A percentile compares a stretch with the other conserved stretches of the same genome.
These are phyloP conservation scores for Exophiala xenobiotica DNA, from an alignment of 2,329 filamentous ascomycete genomes.

Conservation along the genomic window DNA sequence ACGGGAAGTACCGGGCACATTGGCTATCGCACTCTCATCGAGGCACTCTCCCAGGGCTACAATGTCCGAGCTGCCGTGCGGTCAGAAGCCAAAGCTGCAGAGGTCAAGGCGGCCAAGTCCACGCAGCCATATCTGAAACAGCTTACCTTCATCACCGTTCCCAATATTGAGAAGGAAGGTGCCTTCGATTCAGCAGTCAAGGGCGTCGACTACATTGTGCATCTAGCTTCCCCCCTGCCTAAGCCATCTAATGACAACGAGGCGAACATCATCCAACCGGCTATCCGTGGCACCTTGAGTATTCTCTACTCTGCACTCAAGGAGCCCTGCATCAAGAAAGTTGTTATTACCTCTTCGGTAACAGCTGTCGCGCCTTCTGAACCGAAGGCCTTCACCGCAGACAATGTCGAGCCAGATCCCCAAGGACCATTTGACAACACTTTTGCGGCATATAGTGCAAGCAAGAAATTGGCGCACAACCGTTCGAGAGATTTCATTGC, in stretches of 20 bases:
- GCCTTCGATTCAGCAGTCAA: constrained; percentile 41
- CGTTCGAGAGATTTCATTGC: constrained; percentile 66
- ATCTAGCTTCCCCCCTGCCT: constrained; percentile 31
- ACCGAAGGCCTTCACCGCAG: constrained; percentile 38
- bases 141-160: constrained; percentile 33
- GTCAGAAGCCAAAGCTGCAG: constrained; percentile 21
- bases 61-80: constrained; percentile 29
- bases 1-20: constrained; percentile 30
- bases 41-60: constrained; percentile 28
- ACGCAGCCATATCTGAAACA: constrained; percentile 10
- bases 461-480: constrained; percentile 64
- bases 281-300: constrained; percentile 63
- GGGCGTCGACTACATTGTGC: constrained; percentile 42
- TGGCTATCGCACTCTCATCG: constrained; percentile 29
- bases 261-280: constrained; percentile 54
- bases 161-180: constrained; percentile 30
- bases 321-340: constrained; percentile 66
- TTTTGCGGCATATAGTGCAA: constrained; percentile 45
- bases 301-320: constrained; percentile 60
- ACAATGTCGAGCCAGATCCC: constrained; percentile 24
- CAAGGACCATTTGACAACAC: constrained; percentile 33
- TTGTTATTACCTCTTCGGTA: constrained; percentile 69
- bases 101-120: constrained; percentile 13
- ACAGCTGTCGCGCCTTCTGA: constrained; percentile 55
- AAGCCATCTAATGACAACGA: constrained; percentile 12